Percentiles rank a stretch among this genome's conserved stretches.
These are phyloP conservation scores for Boletus sp. DNA, from an alignment of 768 basidiomycete genomes.

Conservation along the genomic window DNA sequence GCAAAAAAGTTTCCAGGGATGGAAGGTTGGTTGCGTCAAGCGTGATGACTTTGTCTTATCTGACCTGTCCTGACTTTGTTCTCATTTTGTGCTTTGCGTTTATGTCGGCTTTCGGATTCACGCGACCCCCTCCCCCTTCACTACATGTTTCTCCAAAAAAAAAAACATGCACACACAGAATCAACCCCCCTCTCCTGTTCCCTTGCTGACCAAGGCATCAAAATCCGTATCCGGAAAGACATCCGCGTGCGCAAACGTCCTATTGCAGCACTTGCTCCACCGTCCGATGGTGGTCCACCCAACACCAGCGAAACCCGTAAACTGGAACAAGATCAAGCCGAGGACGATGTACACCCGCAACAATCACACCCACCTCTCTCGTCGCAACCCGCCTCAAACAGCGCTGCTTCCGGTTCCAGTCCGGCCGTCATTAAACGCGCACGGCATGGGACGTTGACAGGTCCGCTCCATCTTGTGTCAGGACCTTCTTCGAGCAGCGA, in stretches of 20 bases:
- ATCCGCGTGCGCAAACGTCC: slow-evolving; percentile 79
- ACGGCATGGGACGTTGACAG: slow-evolving; percentile 29
- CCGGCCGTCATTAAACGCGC: slow-evolving; percentile 21
- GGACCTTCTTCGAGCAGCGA: slow-evolving; percentile 20
- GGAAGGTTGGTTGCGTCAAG: slow-evolving; percentile 59
- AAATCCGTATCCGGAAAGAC: slow-evolving; percentile 91
- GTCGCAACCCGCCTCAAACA: slow-evolving; percentile 11
- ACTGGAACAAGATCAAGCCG: slow-evolving; percentile 28
- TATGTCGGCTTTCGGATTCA: slow-evolving; percentile 16
- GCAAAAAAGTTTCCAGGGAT: slow-evolving; percentile 97
- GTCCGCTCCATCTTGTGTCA: slow-evolving; percentile 17
- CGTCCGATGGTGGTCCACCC: slow-evolving; percentile 14
- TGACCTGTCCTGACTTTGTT: slow-evolving; percentile 11
- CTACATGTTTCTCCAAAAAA: background rate
- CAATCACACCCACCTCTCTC: slow-evolving; percentile 4
- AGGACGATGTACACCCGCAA: slow-evolving; percentile 20
- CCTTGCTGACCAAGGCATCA: slow-evolving; percentile 93
- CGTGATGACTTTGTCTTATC: slow-evolving; percentile 18
- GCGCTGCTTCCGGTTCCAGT: background rate
- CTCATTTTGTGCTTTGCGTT: slow-evolving; percentile 13
- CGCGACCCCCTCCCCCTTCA: background rate
- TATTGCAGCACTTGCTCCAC: slow-evolving; percentile 33
- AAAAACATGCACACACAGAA: slow-evolving; percentile 48
- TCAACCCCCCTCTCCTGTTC: slow-evolving; percentile 87
- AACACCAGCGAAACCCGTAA: slow-evolving; percentile 14